Evolutionary conservation across 345 rosid genomes (phyloP).

Genomic region (Turritis glabra): DNA sequence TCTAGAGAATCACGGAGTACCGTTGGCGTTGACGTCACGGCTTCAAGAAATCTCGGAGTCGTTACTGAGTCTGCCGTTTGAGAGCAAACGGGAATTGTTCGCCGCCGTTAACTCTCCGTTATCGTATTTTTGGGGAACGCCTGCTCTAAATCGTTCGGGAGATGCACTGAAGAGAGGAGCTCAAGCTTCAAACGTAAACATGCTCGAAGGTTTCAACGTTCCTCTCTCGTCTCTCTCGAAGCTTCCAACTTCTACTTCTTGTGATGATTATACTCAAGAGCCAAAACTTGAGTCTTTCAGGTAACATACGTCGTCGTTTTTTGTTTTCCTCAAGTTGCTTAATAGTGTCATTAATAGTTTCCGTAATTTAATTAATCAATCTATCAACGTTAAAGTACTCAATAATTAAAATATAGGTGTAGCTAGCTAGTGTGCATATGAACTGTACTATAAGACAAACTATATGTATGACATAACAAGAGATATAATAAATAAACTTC

Average conservation of each 20-base stretch:
- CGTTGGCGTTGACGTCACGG: constrained; percentile 41
- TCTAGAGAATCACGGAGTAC: constrained; percentile 67
- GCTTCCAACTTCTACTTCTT: constrained; percentile 6
- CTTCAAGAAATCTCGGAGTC: constrained; percentile 46
- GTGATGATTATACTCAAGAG: neutral
- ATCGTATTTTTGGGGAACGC: constrained; percentile 87
- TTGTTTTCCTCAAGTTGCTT: neutral
- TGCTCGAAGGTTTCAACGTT: constrained; percentile 74
- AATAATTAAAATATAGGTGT: neutral
- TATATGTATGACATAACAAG: neutral
- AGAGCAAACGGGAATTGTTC: constrained; percentile 35
- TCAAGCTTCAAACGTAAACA: constrained; percentile 35
- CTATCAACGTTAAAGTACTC: neutral
- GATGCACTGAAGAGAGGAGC: constrained; percentile 44
- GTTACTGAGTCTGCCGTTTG: constrained; percentile 55
- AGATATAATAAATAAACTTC: neutral
- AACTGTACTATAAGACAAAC: neutral
- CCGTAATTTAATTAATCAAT: neutral
- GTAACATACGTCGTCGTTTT: constrained; percentile 40
- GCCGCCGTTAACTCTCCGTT: constrained; percentile 38
- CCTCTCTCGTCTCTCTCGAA: constrained; percentile 53
- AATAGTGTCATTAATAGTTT: neutral
- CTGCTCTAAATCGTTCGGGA: constrained; percentile 64
- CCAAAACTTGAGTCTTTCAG: constrained; percentile 55
- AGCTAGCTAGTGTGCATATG: neutral